Percentiles rank a stretch among this genome's conserved stretches.
Conservation (phyloP, 1,284 basidiomycete genomes). For the Xanthoconium separans region DNA sequence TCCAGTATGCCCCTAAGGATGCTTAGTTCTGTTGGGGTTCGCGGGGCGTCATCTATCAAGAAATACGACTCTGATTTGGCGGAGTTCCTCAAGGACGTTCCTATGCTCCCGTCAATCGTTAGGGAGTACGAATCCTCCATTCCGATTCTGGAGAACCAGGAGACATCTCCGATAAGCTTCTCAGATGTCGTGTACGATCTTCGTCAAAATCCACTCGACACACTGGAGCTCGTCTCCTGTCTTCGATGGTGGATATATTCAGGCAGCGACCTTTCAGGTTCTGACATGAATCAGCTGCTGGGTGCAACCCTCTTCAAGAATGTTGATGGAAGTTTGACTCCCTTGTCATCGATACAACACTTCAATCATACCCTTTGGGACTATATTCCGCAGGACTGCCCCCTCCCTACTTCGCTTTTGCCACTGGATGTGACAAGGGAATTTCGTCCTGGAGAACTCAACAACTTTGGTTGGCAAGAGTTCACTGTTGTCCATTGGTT, state of each 20-base stretch:
- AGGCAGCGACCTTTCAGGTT: neutral
- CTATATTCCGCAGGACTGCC: slow-evolving; percentile 21
- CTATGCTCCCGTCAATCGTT: slow-evolving; percentile 69
- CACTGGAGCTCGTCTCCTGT: slow-evolving; percentile 79
- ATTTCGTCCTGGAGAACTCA: no score
- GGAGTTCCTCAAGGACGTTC: slow-evolving; percentile 79
- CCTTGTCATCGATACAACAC: neutral
- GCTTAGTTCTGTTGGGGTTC: slow-evolving; percentile 77
- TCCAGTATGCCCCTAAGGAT: slow-evolving; percentile 58
- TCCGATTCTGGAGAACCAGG: slow-evolving; percentile 58
- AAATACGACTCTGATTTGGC: slow-evolving; percentile 70
- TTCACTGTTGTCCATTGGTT: no score
- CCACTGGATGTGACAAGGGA: no score
- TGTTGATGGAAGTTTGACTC: neutral
- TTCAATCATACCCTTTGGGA: neutral
- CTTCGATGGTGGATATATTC: slow-evolving; percentile 85
- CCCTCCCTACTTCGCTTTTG: no score
- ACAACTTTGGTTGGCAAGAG: no score
- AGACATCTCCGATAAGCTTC: slow-evolving; percentile 66
- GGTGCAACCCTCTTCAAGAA: neutral
- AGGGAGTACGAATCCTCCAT: slow-evolving; percentile 53
- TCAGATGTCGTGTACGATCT: slow-evolving; percentile 84
- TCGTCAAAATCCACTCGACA: slow-evolving; percentile 60
- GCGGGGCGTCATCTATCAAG: slow-evolving; percentile 67
- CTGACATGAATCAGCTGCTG: neutral